Percentiles rank a stretch among this genome's conserved stretches.
These are phyloP conservation scores for Phyllostachys edulis DNA, from an alignment of 176 grass and related monocot species.

Conservation along the genomic window DNA sequence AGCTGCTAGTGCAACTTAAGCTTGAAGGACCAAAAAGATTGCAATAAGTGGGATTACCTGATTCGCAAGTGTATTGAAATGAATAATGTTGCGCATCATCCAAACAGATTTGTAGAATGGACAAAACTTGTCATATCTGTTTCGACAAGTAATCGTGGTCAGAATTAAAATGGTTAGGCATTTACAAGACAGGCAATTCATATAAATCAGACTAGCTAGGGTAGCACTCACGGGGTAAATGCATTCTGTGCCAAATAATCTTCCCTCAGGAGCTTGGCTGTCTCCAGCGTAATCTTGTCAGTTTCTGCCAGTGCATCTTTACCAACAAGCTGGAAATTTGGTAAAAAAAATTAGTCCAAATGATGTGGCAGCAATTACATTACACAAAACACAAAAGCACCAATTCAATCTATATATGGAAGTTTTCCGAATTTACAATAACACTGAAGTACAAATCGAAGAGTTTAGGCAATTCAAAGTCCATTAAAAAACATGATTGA, in stretches of 20 bases:
- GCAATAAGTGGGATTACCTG: conserved; percentile 44
- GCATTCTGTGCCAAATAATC: conserved; percentile 91
- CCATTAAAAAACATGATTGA: not conserved
- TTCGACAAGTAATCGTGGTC: not conserved
- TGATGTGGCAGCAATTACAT: not conserved
- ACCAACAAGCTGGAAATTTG: conserved; percentile 73
- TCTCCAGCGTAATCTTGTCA: conserved; percentile 77
- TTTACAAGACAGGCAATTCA: not conserved
- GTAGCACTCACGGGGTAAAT: conserved; percentile 71
- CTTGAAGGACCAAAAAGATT: not conserved
- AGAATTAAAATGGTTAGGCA: not conserved
- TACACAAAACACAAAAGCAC: not conserved
- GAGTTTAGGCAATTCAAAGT: not conserved
- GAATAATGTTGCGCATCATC: conserved; percentile 95
- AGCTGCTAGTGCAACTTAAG: not conserved
- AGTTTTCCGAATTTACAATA: not conserved
- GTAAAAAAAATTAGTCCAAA: conserved; percentile 22
- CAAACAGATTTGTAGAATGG: conserved; percentile 94
- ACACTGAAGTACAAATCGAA: not conserved
- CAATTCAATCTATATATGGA: not conserved
- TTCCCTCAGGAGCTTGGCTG: conserved; percentile 81
- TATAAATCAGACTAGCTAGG: not conserved
- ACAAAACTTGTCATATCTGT: conserved; percentile 85
- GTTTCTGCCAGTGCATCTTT: conserved; percentile 87
- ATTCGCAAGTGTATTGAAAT: conserved; percentile 79